Conservation (phyloP, 345 rosid species). For the Bruguiera gymnorhiza region DNA sequence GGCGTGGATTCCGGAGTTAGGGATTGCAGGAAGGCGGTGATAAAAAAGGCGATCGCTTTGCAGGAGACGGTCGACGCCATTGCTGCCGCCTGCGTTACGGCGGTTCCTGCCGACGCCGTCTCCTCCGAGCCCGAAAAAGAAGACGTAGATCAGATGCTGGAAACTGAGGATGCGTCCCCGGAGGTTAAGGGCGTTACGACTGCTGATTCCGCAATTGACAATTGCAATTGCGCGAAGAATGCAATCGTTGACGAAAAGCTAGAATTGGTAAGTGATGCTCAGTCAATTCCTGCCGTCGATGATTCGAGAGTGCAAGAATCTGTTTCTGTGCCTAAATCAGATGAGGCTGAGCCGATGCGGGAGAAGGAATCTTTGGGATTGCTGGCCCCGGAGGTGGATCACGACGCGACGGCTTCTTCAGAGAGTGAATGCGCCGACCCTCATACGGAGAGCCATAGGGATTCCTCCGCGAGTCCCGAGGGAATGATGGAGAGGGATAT, state of each 20-base stretch:
- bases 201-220: not conserved
- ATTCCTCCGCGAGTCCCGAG: conserved; percentile 20
- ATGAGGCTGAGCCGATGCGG: not conserved
- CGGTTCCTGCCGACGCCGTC: not conserved
- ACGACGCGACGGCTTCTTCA: not conserved
- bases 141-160: conserved; percentile 1
- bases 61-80: conserved; percentile 47
- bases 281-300: too few species aligned
- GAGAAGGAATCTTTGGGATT: not conserved
- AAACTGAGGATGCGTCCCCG: not conserved
- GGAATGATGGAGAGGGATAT: not conserved
- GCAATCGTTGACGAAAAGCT: not conserved
- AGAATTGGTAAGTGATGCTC: not conserved
- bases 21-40: conserved; percentile 54
- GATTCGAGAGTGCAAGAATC: too few species aligned
- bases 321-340: not conserved
- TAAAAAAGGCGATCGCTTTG: conserved; percentile 46
- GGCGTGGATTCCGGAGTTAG: conserved; percentile 57
- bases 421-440: conserved; percentile 2
- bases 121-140: not conserved
- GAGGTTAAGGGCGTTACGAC: not conserved
- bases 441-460: conserved; percentile 14
- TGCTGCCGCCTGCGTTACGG: not conserved
- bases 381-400: too few species aligned
- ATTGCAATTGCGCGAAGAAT: not conserved